Base-by-base conservation (phyloP, 2,329 filamentous ascomycete genomes). In the Coccinonectria pachysandricola region DNA sequence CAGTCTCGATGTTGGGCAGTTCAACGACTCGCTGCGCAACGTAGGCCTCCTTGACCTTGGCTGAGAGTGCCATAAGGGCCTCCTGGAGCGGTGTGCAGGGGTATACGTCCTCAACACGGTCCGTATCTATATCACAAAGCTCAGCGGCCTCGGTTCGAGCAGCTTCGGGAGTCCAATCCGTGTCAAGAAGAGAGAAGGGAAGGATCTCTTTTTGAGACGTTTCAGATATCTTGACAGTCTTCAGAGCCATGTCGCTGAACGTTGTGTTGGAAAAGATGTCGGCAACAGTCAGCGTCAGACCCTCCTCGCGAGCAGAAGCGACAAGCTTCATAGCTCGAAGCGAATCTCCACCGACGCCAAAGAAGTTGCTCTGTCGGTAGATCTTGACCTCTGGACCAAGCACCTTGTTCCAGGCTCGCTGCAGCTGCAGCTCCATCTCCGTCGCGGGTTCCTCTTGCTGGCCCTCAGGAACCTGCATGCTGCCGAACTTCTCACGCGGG, bases 81-180 rank as follows among this genome's bases (percentile, higher is more conserved):
- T 70, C 66, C 32, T 74, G 68, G 2, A 70, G 49, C 0, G 66
- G 60, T 0, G 65, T 67, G 46, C 65, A 70, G 2, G 68, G 67
- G 28, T 69, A 73, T 0, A 68, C 45, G 31, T 74, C 67, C 24
- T 68, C 61, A 4, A 70, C 46, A 12, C 26, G 24, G 2, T 44
- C 34, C 6, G 45, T 30, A 2, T 48, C 43, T 7, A 64, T 39
- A 4, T 39, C 48, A 33, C 64, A 67, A 6, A 62, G 46, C n/a
- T 35, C 39, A 5, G 60, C 55, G 7, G 54, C 55, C 9, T 64
- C 59, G 0, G 32, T 28, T 10, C 49, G 43, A 2, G 60, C 60
- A 3, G 40, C 36, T 10, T 53, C 42, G 8, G 41, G 32, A 0
- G 43, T 34, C 54, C 59, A 62, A 6, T 43, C 39, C 2, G 45